These are phyloP conservation scores for Pichia sp. DNA, from an alignment of 1,139 yeast species.

Conservation along the genomic window DNA sequence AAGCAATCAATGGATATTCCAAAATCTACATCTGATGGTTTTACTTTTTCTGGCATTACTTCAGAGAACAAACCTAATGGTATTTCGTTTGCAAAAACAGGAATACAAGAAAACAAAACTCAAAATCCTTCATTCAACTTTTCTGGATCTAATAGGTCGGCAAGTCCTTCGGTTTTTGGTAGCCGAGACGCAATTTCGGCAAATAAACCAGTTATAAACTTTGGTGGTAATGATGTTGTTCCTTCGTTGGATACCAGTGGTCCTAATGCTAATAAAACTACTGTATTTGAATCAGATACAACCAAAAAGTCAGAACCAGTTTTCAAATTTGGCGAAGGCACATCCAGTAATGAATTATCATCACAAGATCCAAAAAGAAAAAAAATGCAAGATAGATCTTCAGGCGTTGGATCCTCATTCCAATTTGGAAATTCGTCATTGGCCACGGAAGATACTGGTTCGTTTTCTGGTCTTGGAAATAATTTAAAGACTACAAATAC, in stretches of 20 bases:
- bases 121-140: constrained; percentile 2
- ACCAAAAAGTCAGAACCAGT: not conserved
- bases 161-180: not conserved
- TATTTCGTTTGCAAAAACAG: too few relatives aligned
- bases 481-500: not conserved
- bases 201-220: not conserved
- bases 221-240: not conserved
- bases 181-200: not conserved
- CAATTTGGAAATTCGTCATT: not conserved
- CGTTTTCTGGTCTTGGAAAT: not conserved
- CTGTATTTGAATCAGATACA: too few relatives aligned
- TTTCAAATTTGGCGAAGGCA: constrained; percentile 2
- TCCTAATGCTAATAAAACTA: too few relatives aligned
- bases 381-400: not conserved
- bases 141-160: not conserved
- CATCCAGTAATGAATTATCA: not conserved
- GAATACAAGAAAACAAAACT: not conserved
- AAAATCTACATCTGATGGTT: too few relatives aligned
- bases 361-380: not conserved
- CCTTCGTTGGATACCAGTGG: not conserved
- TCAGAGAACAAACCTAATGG: too few relatives aligned
- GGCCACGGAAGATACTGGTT: not conserved
- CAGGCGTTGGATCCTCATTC: too few relatives aligned
- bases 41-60: too few relatives aligned
- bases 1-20: too few relatives aligned